Conservation (phyloP, 176 grass and related monocot genomes). For the Oryza longistaminata region DNA sequence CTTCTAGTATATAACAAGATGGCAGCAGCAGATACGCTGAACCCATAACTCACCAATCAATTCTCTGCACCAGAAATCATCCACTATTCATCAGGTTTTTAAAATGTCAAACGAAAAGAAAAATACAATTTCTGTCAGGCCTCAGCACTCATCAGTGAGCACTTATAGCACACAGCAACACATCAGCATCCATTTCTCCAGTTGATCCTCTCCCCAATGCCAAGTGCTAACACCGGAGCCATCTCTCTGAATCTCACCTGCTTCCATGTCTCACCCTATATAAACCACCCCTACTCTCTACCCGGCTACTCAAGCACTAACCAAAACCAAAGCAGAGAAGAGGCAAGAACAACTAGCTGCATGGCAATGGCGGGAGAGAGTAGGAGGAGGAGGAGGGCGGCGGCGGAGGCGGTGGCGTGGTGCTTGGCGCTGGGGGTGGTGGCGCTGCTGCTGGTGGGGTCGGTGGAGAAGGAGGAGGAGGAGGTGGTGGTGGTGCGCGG, state of each 20-base stretch:
- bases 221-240: neutral
- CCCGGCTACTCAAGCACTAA: neutral
- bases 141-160: neutral
- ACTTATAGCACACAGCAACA: neutral
- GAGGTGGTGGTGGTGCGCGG: conserved; percentile 24
- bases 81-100: neutral
- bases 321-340: neutral
- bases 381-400: neutral
- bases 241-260: neutral
- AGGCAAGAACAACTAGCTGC: neutral
- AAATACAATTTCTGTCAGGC: neutral
- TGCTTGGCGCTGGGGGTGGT: conserved; percentile 52
- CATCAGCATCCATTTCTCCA: neutral
- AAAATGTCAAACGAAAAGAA: neutral
- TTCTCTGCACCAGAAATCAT: neutral
- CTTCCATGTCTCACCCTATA: conserved; percentile 10
- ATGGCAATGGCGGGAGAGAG: neutral
- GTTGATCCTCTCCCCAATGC: neutral
- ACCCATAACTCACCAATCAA: neutral
- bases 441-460: conserved; percentile 54
- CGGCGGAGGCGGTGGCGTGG: conserved; percentile 63
- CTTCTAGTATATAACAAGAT: neutral
- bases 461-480: conserved; percentile 1
- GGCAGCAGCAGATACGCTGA: neutral
- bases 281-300: conserved; percentile 10